These are phyloP conservation scores for Trichoderma erinaceum DNA, from an alignment of 495 filamentous ascomycete genomes.

Conservation along the genomic window DNA sequence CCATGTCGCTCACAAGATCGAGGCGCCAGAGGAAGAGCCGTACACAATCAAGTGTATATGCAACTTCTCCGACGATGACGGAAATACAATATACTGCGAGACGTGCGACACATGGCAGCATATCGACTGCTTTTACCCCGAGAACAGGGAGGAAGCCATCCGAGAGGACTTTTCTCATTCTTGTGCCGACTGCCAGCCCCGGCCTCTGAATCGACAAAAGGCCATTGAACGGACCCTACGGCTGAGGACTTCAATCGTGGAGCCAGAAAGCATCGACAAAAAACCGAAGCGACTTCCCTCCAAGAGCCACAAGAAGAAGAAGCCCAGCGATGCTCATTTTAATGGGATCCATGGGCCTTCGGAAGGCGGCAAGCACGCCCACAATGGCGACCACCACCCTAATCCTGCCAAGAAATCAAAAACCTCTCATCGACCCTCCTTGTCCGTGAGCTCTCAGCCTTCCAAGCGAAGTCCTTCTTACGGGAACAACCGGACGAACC, in stretches of 20 bases:
- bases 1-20: constrained; percentile 50
- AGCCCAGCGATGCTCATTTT: constrained; percentile 44
- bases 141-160: constrained; percentile 61
- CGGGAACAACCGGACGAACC: constrained; percentile 31
- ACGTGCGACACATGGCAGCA: constrained; percentile 97
- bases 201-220: constrained; percentile 59
- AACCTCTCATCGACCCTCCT: constrained; percentile 62
- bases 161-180: constrained; percentile 63
- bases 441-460: constrained; percentile 58
- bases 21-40: constrained; percentile 70
- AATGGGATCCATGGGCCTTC: constrained; percentile 39
- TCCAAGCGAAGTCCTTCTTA: constrained; percentile 50
- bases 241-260: constrained; percentile 41
- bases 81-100: constrained; percentile 95
- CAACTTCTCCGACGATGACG: constrained; percentile 86
- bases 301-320: constrained; percentile 75
- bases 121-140: constrained; percentile 87
- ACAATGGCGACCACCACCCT: constrained; percentile 30
- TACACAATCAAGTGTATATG: constrained; percentile 99
- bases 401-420: constrained; percentile 64
- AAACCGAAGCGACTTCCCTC: constrained; percentile 61
- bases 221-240: constrained; percentile 58
- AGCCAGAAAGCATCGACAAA: constrained; percentile 50
- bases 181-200: constrained; percentile 79
- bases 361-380: constrained; percentile 28